Conservation (phyloP, 495 filamentous ascomycete species). For the Bombardia bombarda region DNA sequence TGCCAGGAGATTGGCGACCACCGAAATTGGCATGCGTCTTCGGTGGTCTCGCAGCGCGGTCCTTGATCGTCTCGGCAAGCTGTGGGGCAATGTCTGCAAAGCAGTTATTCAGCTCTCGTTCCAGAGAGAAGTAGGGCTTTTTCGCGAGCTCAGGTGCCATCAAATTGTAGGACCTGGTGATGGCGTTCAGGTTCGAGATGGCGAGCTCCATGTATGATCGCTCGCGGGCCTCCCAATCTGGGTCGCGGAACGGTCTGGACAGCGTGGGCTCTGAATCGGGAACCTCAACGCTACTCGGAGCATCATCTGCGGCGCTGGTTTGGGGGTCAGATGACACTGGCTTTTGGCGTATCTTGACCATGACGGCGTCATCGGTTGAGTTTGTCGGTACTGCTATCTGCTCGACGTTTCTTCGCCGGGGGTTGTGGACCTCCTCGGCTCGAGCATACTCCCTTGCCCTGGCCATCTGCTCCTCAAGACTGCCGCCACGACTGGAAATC, state of each 20-base stretch:
- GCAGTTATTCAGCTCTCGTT: conserved; percentile 72
- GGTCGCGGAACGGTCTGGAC: conserved; percentile 53
- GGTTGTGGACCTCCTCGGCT: conserved; percentile 56
- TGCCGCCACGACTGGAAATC: conserved; percentile 74
- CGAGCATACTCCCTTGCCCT: conserved; percentile 65
- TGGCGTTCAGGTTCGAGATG: conserved; percentile 67
- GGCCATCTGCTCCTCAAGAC: conserved; percentile 65
- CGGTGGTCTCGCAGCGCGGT: conserved; percentile 51
- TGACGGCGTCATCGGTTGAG: conserved; percentile 38
- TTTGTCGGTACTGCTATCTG: conserved; percentile 41
- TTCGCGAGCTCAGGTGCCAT: conserved; percentile 87
- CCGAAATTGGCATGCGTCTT: conserved; percentile 19
- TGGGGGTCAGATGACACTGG: conserved; percentile 2
- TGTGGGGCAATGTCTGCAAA: conserved; percentile 79
- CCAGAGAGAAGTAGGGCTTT: conserved; percentile 84
- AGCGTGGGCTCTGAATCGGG: conserved; percentile 8
- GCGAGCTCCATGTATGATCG: conserved; percentile 68
- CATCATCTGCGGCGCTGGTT: background rate
- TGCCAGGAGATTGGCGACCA: conserved; percentile 9
- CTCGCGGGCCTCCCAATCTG: conserved; percentile 62
- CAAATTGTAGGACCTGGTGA: conserved; percentile 87
- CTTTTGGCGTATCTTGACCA: conserved; percentile 36
- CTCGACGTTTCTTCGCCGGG: conserved; percentile 36
- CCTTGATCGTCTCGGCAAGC: conserved; percentile 61
- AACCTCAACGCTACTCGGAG: background rate